Evolutionary conservation across 768 basidiomycete genomes (phyloP).

Genomic region (Boletus pseudo-olivaceus): DNA sequence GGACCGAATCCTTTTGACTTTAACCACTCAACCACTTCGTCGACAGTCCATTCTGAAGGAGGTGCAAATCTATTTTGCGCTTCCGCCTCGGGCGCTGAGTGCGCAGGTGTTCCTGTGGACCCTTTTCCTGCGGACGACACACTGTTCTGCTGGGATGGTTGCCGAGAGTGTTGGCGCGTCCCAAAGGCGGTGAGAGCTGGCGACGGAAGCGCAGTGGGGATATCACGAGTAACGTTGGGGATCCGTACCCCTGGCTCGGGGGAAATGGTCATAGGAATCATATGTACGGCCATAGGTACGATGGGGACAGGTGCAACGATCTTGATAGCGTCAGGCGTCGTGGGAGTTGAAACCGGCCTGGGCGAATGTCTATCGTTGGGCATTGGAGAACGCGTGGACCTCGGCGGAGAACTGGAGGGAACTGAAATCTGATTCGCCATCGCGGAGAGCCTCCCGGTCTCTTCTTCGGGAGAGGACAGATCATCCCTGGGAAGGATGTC

Average conservation of each 20-base stretch:
- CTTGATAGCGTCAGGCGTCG: constrained; percentile 24
- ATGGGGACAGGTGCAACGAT: constrained; percentile 26
- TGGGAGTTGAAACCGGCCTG: constrained; percentile 21
- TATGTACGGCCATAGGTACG: constrained; percentile 11
- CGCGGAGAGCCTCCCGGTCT: constrained; percentile 11
- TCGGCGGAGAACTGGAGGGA: constrained; percentile 14
- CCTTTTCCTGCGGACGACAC: constrained; percentile 27
- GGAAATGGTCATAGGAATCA: constrained; percentile 23
- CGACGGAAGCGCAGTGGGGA: constrained; percentile 30
- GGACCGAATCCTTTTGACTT: constrained; percentile 81
- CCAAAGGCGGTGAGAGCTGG: constrained; percentile 26
- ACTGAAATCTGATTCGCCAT: constrained; percentile 16
- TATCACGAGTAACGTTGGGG: constrained; percentile 22
- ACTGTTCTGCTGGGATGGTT: constrained; percentile 44
- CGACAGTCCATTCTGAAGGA: constrained; percentile 79
- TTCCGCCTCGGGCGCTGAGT: constrained; percentile 19
- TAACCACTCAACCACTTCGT: constrained; percentile 89
- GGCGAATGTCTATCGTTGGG: constrained; percentile 19
- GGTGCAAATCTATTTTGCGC: constrained; percentile 35
- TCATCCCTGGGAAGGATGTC: constrained; percentile 27
- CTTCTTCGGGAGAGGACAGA: constrained; percentile 8
- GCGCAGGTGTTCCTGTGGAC: constrained; percentile 21
- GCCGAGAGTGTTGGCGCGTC: constrained; percentile 23
- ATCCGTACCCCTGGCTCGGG: constrained; percentile 19
- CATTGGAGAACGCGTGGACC: constrained; percentile 20